Conservation (phyloP, 2,329 filamentous ascomycete genomes). For the Aspergillus spinulosporus region DNA sequence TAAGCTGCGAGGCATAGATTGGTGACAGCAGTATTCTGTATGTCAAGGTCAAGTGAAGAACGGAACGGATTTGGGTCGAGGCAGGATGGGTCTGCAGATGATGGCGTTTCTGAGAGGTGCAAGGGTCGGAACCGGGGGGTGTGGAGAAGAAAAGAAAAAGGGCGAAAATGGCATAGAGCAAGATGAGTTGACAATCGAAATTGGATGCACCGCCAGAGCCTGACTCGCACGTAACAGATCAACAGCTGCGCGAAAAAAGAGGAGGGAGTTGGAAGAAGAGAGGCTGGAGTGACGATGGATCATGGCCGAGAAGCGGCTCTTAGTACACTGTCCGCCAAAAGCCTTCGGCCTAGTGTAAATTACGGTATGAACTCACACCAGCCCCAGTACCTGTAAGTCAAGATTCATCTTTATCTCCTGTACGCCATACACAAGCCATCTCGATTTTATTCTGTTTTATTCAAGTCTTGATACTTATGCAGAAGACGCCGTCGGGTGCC, state of each 20-base stretch:
- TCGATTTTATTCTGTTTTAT: too few species aligned
- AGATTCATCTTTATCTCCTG: too few species aligned
- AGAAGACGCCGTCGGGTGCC: too few species aligned
- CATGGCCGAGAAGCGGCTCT: too few species aligned
- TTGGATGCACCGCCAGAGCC: neutral
- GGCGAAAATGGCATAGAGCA: conserved; percentile 2
- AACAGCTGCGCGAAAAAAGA: neutral
- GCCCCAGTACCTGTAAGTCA: too few species aligned
- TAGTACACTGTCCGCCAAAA: too few species aligned
- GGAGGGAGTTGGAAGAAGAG: neutral
- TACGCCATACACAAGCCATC: too few species aligned
- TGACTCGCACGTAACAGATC: neutral
- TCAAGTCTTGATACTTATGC: too few species aligned
- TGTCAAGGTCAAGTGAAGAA: neutral
- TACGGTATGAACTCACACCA: too few species aligned
- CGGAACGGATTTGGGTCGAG: conserved; percentile 10
- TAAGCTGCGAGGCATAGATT: conserved; percentile 19
- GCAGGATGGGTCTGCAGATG: conserved; percentile 3
- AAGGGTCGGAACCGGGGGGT: conserved; percentile 1
- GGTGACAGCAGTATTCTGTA: conserved; percentile 2
- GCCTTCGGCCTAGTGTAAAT: too few species aligned
- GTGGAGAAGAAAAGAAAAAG: neutral
- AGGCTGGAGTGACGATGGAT: too few species aligned
- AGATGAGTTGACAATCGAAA: neutral
- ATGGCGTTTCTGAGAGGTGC: conserved; percentile 2